Base-by-base conservation (phyloP, 2,329 filamentous ascomycete genomes). In the Shiraia bambusicola region DNA sequence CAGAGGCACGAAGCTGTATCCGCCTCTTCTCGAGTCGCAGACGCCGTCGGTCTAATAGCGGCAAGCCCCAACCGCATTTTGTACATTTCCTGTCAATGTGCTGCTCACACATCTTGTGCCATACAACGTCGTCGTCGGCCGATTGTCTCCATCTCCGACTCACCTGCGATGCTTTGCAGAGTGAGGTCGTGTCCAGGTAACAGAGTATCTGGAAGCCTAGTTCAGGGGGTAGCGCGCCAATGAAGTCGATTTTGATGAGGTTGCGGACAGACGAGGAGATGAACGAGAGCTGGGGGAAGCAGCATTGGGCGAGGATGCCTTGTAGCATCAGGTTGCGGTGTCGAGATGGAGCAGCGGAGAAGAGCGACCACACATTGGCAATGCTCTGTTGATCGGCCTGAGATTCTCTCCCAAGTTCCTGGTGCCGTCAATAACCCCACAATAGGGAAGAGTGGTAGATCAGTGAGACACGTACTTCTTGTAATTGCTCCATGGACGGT, bases 61-160 rank as follows among this genome's bases (percentile, higher is more conserved):
- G 93, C 46, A 98, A 71, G 2, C 93, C 93, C 89, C 91, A 97
- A 16, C 93, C 92, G 64, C 93, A 98, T 65, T 93, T 95, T 45
- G 84, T 91, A 68, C 91, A 96, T 65, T 95, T 95, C 47, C 89
- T 78, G 65, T 94, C 88, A 56, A 96, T 94, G 67, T 95, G 91
- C 65, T 97, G 92, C 69, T 95, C 90, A 65, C 93, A 98, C 91
- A 97, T 96, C 51, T 86, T 87, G 64, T 96, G 88, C 93, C 93
- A 98, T 3, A 98, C 92, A 7, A 95, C 87, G 67, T 98, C 92
- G 63, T 96, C 92, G 59, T 97, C 93, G n/a, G 93, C 92, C 28
- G 98, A 74, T 42, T 81, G 81, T 49, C 88, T 81, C 93, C 93
- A 98, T 56, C 85, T 80, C 44, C 84, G 82, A 65, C 89, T 96